Base-by-base conservation (phyloP, 2,329 filamentous ascomycete species). In the Penicillium capsulatum region DNA sequence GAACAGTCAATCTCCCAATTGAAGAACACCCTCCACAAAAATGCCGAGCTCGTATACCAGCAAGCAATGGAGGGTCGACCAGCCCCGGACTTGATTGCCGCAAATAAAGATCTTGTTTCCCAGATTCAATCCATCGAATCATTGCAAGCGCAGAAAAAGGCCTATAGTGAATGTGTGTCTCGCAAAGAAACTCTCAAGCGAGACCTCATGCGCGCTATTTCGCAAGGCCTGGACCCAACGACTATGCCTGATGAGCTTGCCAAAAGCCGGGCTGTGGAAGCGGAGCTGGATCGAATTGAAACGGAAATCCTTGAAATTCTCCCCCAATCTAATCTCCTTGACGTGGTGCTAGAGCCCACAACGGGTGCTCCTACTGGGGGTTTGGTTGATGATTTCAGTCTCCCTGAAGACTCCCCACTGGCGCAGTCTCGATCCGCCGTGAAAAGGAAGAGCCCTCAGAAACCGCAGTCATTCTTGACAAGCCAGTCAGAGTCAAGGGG, bases 81-180 rank as follows among this genome's bases (percentile, higher is more conserved):
- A 2, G 54, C 55, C 2, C 55, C 60, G 10, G 60, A 65, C 16
- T 34, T 69, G 32, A 51, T 65, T 16, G 40, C 56, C 3, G 55
- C 63, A 40, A 66, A 65, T 43, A 64, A 64, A 36, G 40, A 38
- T 10, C 55, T 69, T 15, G 59, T 58, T 11, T 44, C 50, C 19
- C 65, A 59, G 40, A 65, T 70, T 15, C 56, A 64, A 32, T 61
- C 65, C 4, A 58, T 70, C 36, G 54, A 64, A 31, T 43, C 45
- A 11, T 43, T 70, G 24, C 57, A 63, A 35, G 39, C 42, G 9
- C 47, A 65, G 17, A 59, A 55, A 31, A 32, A 36, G 4, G 40
- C 51, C 3, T 60, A 68, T 24, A 38, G 54, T 9, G 26, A 38
- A 11, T 55, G 58, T 24, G 46, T 58, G 20, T 43, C 53, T 34